Evolutionary conservation across 805 yeast genomes (phyloP).

Genomic region (Lipomyces spencermartinsiae): DNA sequence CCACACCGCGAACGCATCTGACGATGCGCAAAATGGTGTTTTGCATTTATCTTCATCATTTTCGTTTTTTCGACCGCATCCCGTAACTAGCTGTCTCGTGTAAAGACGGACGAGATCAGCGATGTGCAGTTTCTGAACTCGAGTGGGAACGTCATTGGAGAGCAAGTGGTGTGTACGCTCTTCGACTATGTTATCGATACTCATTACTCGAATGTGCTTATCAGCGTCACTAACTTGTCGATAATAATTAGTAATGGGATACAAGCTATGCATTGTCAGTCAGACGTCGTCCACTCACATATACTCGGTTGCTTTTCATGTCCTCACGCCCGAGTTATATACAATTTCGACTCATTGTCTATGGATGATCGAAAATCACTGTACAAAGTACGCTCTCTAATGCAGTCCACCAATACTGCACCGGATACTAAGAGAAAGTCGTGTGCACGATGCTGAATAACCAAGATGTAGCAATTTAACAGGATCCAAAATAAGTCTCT

Average conservation of each 20-base stretch:
- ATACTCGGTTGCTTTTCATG: neutral
- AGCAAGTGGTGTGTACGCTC: neutral
- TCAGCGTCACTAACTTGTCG: neutral
- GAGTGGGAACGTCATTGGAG: neutral
- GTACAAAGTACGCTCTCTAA: neutral
- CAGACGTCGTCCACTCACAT: too few relatives aligned
- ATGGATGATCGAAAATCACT: neutral
- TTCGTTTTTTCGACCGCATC: slow-evolving; percentile 7
- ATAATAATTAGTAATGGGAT: neutral
- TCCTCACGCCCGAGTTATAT: neutral
- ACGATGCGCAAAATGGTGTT: slow-evolving; percentile 28
- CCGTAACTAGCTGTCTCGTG: slow-evolving; percentile 11
- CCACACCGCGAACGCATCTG: slow-evolving; percentile 9
- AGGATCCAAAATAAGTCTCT: neutral
- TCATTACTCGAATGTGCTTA: neutral
- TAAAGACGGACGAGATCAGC: slow-evolving; percentile 9
- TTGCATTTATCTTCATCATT: slow-evolving; percentile 8
- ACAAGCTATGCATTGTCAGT: neutral
- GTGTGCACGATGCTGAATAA: neutral
- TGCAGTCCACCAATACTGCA: neutral
- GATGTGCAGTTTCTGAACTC: neutral
- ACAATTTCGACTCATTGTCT: neutral
- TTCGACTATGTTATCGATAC: neutral
- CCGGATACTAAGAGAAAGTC: neutral
- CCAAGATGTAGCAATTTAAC: neutral